Evolutionary conservation across 1,284 basidiomycete genomes (phyloP).

Genomic region (Malassezia arunalokei): DNA sequence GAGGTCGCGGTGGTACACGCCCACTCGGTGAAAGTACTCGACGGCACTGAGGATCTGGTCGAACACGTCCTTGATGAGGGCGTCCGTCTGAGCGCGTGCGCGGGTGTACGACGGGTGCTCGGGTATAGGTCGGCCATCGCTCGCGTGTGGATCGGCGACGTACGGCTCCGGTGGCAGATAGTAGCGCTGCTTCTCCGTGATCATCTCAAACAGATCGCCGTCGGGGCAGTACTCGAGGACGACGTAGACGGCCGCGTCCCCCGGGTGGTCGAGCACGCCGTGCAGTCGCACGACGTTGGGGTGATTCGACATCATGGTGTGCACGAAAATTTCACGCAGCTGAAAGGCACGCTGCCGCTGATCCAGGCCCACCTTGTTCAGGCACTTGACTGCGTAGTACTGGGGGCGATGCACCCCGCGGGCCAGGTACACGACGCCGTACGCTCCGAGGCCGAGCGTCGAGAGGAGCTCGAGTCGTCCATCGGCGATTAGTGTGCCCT

Average conservation of each 20-base stretch:
- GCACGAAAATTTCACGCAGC: conserved; percentile 58
- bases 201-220: conserved; percentile 77
- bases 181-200: conserved; percentile 57
- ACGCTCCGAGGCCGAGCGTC: conserved; percentile 83
- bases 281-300: conserved; percentile 82
- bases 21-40: conserved; percentile 60
- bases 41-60: conserved; percentile 71
- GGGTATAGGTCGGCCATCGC: conserved; percentile 22
- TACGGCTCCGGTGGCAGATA: conserved; percentile 48
- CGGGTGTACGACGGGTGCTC: conserved; percentile 7
- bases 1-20: conserved; percentile 88
- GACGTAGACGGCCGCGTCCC: conserved; percentile 54
- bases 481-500: conserved; percentile 47
- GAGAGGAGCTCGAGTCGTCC: conserved; percentile 66
- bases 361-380: conserved; percentile 53
- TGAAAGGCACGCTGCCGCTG: conserved; percentile 69
- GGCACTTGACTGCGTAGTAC: conserved; percentile 72
- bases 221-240: conserved; percentile 63
- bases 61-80: conserved; percentile 38
- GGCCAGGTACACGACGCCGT: conserved; percentile 77
- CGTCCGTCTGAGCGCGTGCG: conserved; percentile 28
- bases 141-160: conserved; percentile 17
- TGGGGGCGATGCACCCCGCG: conserved; percentile 18
- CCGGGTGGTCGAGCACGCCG: conserved; percentile 61
- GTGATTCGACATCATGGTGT: conserved; percentile 56